Evolutionary conservation across 1,139 yeast species (phyloP), one percentile per base, ranked within the genome.

Genomic region (Hyphopichia wangnamkhiaoensis): DNA sequence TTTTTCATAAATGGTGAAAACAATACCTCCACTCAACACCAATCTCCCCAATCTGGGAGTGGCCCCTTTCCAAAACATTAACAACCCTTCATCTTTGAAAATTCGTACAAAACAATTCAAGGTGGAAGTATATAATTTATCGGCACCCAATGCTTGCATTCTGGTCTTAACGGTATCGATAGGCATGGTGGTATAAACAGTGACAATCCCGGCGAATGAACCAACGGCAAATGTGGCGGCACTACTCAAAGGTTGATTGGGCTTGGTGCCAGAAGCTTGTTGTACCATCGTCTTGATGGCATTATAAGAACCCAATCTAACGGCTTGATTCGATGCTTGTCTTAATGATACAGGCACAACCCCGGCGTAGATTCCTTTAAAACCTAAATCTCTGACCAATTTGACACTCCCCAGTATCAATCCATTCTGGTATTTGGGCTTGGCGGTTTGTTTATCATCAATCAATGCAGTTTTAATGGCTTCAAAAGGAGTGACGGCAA

Each of bases 151-250:
- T 21, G 96, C 86, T 68, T 93, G 98, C 97, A 93, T 93, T 65
- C 98, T 79, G 1, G 98, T 93, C 69, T 93, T 93, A 47, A 93
- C 96, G 0, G 98, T 93, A 60, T 93, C 98, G 30, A 93, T 84
- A 9, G 98, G 98, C 98, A 93, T 93, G 8, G 98, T 93, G 3
- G 96, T 72, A 63, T 93, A 93, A 14, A 93, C 98, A 0, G 98
- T 93, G 39, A 93, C 84, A 37, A 85, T 74, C 20, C 98, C 98
- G 1, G 97, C 96, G 53, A 89, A 75, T 2, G 97, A 89, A 31
- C 98, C 98, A 9, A 93, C 88, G 2, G 82, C 76, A 63, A 93
- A 93, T 0, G 98, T 93, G 46, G 90, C 72, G 1, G 76, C 79
- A 2, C 94, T 79, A 38, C 90, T 79, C 47, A 93, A 74, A 5